Evolutionary conservation across 2,329 filamentous ascomycete genomes (phyloP).

Genomic region (Myriosclerotinia curreyana): DNA sequence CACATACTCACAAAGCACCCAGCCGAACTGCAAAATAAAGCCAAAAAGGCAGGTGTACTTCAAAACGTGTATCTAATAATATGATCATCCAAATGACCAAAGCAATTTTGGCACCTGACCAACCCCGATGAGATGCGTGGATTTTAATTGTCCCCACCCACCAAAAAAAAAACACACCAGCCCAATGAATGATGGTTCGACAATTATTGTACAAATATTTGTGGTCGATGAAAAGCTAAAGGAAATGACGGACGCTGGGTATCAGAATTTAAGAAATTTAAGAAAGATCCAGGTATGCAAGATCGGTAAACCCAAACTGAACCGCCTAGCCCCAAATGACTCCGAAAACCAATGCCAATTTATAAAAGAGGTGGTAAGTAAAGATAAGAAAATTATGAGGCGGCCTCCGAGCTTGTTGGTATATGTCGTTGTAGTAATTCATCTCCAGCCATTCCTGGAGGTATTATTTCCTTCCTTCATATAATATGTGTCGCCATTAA

Average conservation of each 20-base stretch:
- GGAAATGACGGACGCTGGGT: slow-evolving; percentile 20
- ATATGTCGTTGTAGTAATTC: background rate
- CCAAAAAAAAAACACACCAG: slow-evolving; percentile 5
- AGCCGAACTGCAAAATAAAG: background rate
- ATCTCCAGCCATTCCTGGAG: slow-evolving; percentile 5
- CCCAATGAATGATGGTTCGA: slow-evolving; percentile 10
- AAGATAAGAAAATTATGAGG: slow-evolving; percentile 5
- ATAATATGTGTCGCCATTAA: slow-evolving; percentile 14
- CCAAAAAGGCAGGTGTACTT: background rate
- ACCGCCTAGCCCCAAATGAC: slow-evolving; percentile 7
- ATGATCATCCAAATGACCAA: background rate
- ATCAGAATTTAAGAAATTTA: slow-evolving; percentile 18
- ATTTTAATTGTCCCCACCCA: background rate
- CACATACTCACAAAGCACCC: slow-evolving; percentile 1
- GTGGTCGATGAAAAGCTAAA: slow-evolving; percentile 11
- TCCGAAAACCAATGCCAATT: slow-evolving; percentile 17
- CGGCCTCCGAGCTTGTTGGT: background rate
- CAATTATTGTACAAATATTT: slow-evolving; percentile 18
- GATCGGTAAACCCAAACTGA: slow-evolving; percentile 11
- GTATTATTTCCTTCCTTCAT: background rate
- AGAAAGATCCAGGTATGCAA: slow-evolving; percentile 19
- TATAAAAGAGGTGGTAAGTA: slow-evolving; percentile 12
- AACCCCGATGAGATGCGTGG: slow-evolving; percentile 7
- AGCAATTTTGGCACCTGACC: slow-evolving; percentile 5
- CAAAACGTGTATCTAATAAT: background rate